Evolutionary conservation across 192 early-diverging fungal species (phyloP), one percentile per base, ranked within the genome.

Genomic region (Thamnidium elegans): DNA sequence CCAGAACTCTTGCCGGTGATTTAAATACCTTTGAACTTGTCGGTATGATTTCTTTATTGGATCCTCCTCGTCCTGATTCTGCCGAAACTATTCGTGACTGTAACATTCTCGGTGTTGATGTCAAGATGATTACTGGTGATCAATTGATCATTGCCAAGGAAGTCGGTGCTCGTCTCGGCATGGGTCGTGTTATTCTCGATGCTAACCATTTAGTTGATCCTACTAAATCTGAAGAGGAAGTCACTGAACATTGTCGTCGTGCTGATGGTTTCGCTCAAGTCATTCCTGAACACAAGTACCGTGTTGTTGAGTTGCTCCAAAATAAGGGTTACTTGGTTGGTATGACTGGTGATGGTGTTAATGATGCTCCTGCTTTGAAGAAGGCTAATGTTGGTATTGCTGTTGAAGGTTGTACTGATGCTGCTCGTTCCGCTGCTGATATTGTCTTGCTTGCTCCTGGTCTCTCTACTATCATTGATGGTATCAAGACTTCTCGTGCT

Each of bases 341-440:
- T 56, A 95, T 96, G 94, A 95, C 94, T 30, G 94, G 94, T 60
- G 94, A 97, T 76, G 94, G 94, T 72, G 92, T 95, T 55, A 97
- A 97, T 70, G 94, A 97, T 66, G 94, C 94, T 7, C 94, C 94
- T 11, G 94, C 94, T 13, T 79, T 97, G 43, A 95, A 94, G 81
- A 94, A 94, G 80, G 93, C 93, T 50, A 90, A 95, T 69, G 93
- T 96, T 32, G 94, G 94, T 59, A 96, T 96, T 78, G 94, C 94
- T 31, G 92, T 96, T 52, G 82, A 90, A 44, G 91, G 90, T 58
- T 92, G 92, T 70, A 96, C 94, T 4, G 94, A 96, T 71, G 93
- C 92, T 36, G 94, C 94, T 55, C 86, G 92, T 26, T 92, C 89
- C 34, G 93, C 94, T 31, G 88, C 94, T 31, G 94, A 96, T 73